Percentiles rank a stretch among this genome's conserved stretches.
phyloP scores from a whole-genome alignment of 2,329 filamentous ascomycete genomes.

The Ciborinia camelliae region DNA sequence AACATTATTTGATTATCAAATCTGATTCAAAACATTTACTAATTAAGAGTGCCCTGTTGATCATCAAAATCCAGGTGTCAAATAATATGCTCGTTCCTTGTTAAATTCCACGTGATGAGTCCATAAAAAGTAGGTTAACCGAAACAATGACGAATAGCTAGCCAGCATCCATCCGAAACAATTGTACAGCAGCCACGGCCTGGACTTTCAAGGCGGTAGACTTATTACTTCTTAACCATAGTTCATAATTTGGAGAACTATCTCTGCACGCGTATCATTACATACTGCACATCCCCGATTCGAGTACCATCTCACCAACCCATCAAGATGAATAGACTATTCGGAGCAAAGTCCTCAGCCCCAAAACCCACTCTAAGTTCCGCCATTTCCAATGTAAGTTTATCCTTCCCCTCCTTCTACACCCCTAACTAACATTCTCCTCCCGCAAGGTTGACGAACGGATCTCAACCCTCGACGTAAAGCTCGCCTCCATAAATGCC shows the following conservation, averaged over 20 bases:
- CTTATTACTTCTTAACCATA: not conserved
- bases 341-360: slow-evolving; percentile 79
- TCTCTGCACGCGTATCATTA: not conserved
- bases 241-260: not conserved
- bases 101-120: not conserved
- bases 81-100: too few relatives aligned
- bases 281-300: not conserved
- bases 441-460: slow-evolving; percentile 66
- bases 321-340: slow-evolving; percentile 82
- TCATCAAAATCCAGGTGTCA: too few relatives aligned
- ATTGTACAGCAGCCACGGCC: not conserved
- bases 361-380: slow-evolving; percentile 85
- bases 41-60: too few relatives aligned
- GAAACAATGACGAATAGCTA: not conserved
- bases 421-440: slow-evolving; percentile 27
- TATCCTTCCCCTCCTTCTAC: not conserved
- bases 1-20: too few relatives aligned
- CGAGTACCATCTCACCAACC: not conserved
- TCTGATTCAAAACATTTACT: too few relatives aligned
- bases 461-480: slow-evolving; percentile 86
- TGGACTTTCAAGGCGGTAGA: slow-evolving; percentile 5
- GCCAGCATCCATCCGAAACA: not conserved
- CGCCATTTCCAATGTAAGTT: slow-evolving; percentile 73
- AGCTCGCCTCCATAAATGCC: slow-evolving; percentile 86
- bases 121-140: not conserved